Base-by-base conservation (phyloP, 2,329 filamentous ascomycete genomes). In the Trichoderma cornu-damae region DNA sequence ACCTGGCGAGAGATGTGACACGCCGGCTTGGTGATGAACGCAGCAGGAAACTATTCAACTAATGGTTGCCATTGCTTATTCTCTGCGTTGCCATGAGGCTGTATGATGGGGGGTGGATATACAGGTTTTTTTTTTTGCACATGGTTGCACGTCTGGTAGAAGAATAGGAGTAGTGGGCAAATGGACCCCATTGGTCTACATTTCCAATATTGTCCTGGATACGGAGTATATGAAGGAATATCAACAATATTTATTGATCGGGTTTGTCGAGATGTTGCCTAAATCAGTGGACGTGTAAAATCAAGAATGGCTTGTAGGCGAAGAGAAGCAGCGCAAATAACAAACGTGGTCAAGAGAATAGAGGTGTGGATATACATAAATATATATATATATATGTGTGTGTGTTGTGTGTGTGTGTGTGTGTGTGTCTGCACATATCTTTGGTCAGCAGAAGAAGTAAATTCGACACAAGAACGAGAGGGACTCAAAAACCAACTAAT, bases 1-100 rank as follows among this genome's bases (percentile, higher is more conserved):
- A 69, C 80, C 16, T 84, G 80, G 80, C 75, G 74, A 58, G 69
- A 75, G 63, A 64, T 73, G 53, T 69, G 55, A 67, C 30, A 42
- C 34, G 18, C 34, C 22, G 12, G 3, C 11, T 20, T 2, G 9
- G 37, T 20, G 20, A 12, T 18, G 14, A n/a, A n/a, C 14, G 6
- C 2, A 12, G 28, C 16, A 26, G 2, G 24, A 22, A 14, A 11
- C n/a, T 37, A 16, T 3, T 46, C 14, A 20, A 4, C 12, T 32
- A 12, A n/a, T 7, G 14, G 16, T 14, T 32, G 14, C n/a, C 9
- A 22, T 20, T 20, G 16, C 24, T 12, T 16, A 16, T 24, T 16
- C 9, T 6, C 9, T 6, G 18, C 24, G 20, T 43, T 16, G 14
- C 18, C 5, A 18, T 12, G 4, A 22, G n/a, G 18, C 14, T 43